Conservation (phyloP, 257 asterid species). For the Lantana camara region DNA sequence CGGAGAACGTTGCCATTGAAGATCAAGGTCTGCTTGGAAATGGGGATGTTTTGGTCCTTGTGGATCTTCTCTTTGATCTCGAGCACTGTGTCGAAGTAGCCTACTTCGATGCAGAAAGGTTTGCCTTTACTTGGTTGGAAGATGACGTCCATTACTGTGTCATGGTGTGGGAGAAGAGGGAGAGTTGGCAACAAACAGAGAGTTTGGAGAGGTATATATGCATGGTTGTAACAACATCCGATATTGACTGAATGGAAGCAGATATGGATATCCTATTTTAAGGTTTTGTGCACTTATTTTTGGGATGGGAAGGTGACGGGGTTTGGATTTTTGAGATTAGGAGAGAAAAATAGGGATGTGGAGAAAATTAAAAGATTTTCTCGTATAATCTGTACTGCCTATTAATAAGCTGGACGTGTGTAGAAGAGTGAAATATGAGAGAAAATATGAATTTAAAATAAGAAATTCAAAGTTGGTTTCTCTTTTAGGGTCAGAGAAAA, state of each 20-base stretch:
- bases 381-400: too few relatives aligned
- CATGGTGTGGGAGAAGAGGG: not conserved
- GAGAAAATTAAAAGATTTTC: too few relatives aligned
- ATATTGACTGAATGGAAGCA: not conserved
- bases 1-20: slow-evolving; percentile 55
- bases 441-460: too few relatives aligned
- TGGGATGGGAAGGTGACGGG: too few relatives aligned
- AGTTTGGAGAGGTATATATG: slow-evolving; percentile 3
- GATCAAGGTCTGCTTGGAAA: slow-evolving; percentile 50
- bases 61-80: slow-evolving; percentile 73
- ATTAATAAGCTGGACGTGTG: too few relatives aligned
- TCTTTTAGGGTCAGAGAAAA: too few relatives aligned
- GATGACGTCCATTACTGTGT: slow-evolving; percentile 51
- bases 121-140: slow-evolving; percentile 48
- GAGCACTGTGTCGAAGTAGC: slow-evolving; percentile 59
- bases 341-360: too few relatives aligned
- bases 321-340: too few relatives aligned
- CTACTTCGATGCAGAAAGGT: slow-evolving; percentile 58
- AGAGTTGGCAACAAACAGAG: not conserved
- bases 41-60: slow-evolving; percentile 48
- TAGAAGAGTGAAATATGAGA: too few relatives aligned
- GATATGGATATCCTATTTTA: not conserved
- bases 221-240: slow-evolving; percentile 29
- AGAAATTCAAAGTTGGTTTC: too few relatives aligned
- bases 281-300: not conserved